A percentile compares a stretch with the other conserved stretches of the same genome.
phyloP scores from a whole-genome alignment of 768 basidiomycete species.

The Gelatoporia subvermispora region DNA sequence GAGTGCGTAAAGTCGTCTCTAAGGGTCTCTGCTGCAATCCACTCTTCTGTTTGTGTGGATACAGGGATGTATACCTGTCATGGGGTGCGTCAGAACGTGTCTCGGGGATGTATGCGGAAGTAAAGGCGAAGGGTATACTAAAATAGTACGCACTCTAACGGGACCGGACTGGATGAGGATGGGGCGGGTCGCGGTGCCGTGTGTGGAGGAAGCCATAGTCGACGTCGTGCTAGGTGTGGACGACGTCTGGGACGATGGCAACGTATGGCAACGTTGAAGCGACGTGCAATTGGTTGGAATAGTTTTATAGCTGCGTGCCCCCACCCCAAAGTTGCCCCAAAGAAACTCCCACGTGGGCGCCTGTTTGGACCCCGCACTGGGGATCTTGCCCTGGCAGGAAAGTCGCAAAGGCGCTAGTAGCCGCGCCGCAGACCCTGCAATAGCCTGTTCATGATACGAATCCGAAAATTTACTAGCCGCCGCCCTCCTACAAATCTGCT shows the following conservation, averaged over 20 bases:
- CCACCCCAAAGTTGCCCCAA: conserved; percentile 2
- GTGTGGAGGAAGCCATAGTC: conserved; percentile 15
- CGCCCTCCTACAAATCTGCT: too few species aligned
- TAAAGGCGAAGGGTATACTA: background rate
- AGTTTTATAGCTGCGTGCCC: background rate
- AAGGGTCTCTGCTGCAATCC: conserved; percentile 90
- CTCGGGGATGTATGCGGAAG: background rate
- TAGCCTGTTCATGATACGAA: too few species aligned
- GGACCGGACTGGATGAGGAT: conserved; percentile 27
- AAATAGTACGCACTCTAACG: conserved; percentile 25
- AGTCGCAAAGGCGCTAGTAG: too few species aligned
- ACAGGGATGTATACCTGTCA: conserved; percentile 81
- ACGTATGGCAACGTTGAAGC: background rate
- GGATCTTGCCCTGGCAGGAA: too few species aligned
- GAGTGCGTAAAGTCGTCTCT: conserved; percentile 81
- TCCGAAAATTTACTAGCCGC: too few species aligned
- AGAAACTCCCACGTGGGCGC: too few species aligned
- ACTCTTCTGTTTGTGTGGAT: conserved; percentile 73
- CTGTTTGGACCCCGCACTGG: too few species aligned
- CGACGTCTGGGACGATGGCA: conserved; percentile 7
- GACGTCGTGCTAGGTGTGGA: conserved; percentile 10
- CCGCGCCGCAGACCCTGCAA: too few species aligned
- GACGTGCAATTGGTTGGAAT: conserved; percentile 10
- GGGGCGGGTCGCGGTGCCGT: conserved; percentile 23
- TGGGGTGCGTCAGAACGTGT: background rate